These are phyloP conservation scores for Picea sitchensis DNA, from an alignment of 75 land plant genomes.

Conservation along the genomic window DNA sequence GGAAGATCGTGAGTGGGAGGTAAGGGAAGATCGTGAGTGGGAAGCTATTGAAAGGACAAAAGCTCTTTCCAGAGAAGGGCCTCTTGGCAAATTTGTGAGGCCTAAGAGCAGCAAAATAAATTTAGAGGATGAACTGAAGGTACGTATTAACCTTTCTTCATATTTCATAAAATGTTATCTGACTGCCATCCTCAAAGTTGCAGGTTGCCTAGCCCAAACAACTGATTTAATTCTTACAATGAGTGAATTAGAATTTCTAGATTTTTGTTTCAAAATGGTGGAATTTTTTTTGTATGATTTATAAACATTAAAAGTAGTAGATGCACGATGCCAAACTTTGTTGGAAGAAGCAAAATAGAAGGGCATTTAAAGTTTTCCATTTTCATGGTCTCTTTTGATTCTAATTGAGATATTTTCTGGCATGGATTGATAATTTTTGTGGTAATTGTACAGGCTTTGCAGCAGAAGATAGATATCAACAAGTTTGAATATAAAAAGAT, in stretches of 20 bases:
- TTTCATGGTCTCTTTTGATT: not conserved
- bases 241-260: not conserved
- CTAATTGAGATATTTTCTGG: not conserved
- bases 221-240: not conserved
- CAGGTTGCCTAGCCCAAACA: not conserved
- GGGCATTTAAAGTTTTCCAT: not conserved
- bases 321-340: not conserved
- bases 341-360: not conserved
- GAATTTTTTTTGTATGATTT: not conserved
- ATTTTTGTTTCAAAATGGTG: not conserved
- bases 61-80: slow-evolving; percentile 74
- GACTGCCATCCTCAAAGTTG: too few species aligned
- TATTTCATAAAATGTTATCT: not conserved
- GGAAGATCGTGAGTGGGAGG: too few species aligned
- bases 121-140: slow-evolving; percentile 88
- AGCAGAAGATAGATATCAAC: slow-evolving; percentile 65
- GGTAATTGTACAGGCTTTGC: slow-evolving; percentile 28
- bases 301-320: not conserved
- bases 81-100: slow-evolving; percentile 28
- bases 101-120: slow-evolving; percentile 63
- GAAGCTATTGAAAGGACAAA: slow-evolving; percentile 51
- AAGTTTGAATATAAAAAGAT: slow-evolving; percentile 68
- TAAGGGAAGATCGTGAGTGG: slow-evolving; percentile 83
- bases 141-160: slow-evolving; percentile 11
- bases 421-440: not conserved